Evolutionary conservation across 805 yeast species (phyloP).

Genomic region (Debaryomyces castellii): DNA sequence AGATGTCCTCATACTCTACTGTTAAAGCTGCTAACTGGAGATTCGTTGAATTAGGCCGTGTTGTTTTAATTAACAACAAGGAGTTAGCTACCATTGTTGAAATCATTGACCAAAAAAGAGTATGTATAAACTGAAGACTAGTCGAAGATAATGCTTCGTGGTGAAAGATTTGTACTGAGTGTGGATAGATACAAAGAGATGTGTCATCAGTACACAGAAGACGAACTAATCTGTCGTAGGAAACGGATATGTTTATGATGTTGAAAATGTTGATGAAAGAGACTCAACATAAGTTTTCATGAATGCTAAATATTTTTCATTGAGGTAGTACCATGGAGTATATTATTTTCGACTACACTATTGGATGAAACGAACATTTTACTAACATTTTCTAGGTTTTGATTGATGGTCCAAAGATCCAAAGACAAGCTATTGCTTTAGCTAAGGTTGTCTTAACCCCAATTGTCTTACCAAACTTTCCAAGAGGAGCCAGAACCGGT

Average conservation of each 20-base stretch:
- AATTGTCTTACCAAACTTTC: conserved; percentile 76
- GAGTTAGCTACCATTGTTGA: conserved; percentile 97
- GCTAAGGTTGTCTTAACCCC: conserved; percentile 92
- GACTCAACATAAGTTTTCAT: not conserved
- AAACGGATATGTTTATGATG: not conserved
- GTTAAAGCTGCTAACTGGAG: conserved; percentile 99
- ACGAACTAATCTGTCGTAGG: not conserved
- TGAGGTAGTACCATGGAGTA: not conserved
- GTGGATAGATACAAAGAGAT: not conserved
- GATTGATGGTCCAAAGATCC: conserved; percentile 94
- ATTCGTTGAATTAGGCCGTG: conserved; percentile 99
- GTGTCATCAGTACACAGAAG: not conserved
- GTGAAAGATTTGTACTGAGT: not conserved
- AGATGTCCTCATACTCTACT: conserved; percentile 48
- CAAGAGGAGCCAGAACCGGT: conserved; percentile 93
- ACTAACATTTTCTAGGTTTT: conserved; percentile 55
- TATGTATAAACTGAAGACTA: conserved; percentile 42
- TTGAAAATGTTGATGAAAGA: not conserved
- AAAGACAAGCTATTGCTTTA: conserved; percentile 89
- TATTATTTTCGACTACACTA: not conserved
- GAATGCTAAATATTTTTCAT: conserved; percentile 5
- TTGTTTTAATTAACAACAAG: conserved; percentile 82
- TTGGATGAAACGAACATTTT: not conserved
- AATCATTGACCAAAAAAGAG: conserved; percentile 99
- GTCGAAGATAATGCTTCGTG: not conserved